phyloP scores from a whole-genome alignment of 495 filamentous ascomycete genomes.

The Letharia lupina region DNA sequence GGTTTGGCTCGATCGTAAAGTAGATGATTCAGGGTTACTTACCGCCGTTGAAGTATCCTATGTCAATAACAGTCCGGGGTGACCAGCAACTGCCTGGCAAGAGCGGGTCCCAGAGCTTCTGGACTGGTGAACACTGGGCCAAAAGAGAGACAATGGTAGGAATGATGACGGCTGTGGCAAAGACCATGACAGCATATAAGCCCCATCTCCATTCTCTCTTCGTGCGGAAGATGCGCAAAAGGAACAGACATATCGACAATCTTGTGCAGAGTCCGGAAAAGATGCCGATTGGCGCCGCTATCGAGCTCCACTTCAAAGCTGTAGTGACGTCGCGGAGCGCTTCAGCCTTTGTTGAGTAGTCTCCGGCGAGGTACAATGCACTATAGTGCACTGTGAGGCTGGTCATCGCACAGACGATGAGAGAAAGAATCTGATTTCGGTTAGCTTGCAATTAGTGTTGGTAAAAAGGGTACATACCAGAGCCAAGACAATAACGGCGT shows the following conservation, averaged over 20 bases:
- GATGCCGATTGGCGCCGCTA: no score
- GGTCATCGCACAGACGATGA: no score
- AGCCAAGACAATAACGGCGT: no score
- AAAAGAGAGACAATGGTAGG: slow-evolving; percentile 38
- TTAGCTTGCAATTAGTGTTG: no score
- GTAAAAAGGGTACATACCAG: no score
- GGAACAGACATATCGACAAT: slow-evolving; percentile 40
- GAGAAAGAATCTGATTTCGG: no score
- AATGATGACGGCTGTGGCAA: slow-evolving; percentile 32
- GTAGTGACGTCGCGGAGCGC: no score
- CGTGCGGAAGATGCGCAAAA: slow-evolving; percentile 37
- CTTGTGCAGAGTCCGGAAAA: slow-evolving; percentile 26
- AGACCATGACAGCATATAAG: slow-evolving; percentile 34
- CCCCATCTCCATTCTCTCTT: slow-evolving; percentile 33
- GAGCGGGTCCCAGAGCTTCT: slow-evolving; percentile 37
- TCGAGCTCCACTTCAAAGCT: no score
- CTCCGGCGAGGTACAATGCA: no score
- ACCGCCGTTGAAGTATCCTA: slow-evolving; percentile 39
- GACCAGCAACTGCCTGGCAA: slow-evolving; percentile 34
- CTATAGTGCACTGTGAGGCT: no score
- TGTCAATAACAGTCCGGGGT: slow-evolving; percentile 32
- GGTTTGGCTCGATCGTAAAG: neutral
- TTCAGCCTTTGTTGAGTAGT: no score
- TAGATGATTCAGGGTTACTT: neutral
- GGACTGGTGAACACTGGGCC: slow-evolving; percentile 37